Base-by-base conservation (phyloP, 1,284 basidiomycete genomes). In the Trichosporon sp. region DNA sequence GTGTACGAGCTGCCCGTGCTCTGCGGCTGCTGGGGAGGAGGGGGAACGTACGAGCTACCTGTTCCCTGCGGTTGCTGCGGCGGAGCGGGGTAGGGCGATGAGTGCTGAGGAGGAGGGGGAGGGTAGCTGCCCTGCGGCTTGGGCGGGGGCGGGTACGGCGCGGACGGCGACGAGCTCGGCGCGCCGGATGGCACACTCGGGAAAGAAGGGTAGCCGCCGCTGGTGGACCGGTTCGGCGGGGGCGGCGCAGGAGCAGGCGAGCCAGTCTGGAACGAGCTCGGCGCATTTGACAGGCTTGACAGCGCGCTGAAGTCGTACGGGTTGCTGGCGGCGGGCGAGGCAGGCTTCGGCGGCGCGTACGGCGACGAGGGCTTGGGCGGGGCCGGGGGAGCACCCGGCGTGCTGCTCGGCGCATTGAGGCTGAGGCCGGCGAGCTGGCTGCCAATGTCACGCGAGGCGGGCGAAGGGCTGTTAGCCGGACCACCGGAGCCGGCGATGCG, bases 201-300 rank as follows among this genome's bases (percentile, higher is more conserved):
- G 86, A 83, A 1, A 84, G 76, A 18, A 83, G 73, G 12, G 81
- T 70, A 18, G 84, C 76, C 75, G 31, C 70, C 72, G 47, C 68
- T 75, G 1, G 66, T 35, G 3, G 76, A 68, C 23, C 67, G 75
- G 23, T 75, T 60, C 3, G 72, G 64, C n/a, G 75, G 70, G 34
- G 70, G 35, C 3, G 67, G 53, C 27, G 69, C 62, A 6, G 69
- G 62, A 9, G 56, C 31, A 27, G 68, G 7, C 27, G 67, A 25
- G 12, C 56, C 31, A 44, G 56, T 60, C 27, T 60, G 27, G 56
- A 60, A 60, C 29, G 64, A 58, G 64, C 62, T 65, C 70, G 79
- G 81, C 0, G 77, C 75, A 2, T 77, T 76, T 6, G 77, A 75
- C 2, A 78, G 65, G 27, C 68, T 73, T 1, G 72, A 70, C 11